Evolutionary conservation across 139 green algal genomes (phyloP).

Genomic region (Picochlorum costavermella): DNA sequence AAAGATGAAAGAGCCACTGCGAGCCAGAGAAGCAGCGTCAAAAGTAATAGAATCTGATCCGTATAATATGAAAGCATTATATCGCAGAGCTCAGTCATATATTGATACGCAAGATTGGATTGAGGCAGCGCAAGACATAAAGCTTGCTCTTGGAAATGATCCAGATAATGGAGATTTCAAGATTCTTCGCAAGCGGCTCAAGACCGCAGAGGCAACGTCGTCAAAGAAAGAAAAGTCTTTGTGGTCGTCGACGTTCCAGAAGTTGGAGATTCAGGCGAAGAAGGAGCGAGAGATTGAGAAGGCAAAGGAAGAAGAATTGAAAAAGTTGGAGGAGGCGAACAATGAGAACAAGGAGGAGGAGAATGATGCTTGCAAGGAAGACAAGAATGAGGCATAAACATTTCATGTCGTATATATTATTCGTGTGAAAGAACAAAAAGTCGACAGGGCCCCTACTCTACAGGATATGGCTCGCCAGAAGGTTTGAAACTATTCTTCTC

Average conservation of each 20-base stretch:
- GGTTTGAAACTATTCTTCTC: constrained; percentile 16
- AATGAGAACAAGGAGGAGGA: not conserved
- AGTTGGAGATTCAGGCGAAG: not conserved
- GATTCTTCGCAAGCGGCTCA: constrained; percentile 16
- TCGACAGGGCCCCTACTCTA: constrained; percentile 2
- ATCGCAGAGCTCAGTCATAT: constrained; percentile 71
- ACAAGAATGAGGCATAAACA: too few species aligned
- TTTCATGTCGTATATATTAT: not conserved
- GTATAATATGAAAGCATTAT: constrained; percentile 91
- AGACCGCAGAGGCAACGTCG: constrained; percentile 7
- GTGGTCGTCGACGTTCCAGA: constrained; percentile 7
- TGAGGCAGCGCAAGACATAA: constrained; percentile 70
- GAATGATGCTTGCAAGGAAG: not conserved
- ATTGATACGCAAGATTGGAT: constrained; percentile 53
- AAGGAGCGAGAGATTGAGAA: not conserved
- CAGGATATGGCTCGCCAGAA: constrained; percentile 1
- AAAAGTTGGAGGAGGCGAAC: not conserved
- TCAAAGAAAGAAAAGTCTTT: constrained; percentile 16
- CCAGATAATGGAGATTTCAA: constrained; percentile 22
- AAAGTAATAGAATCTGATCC: constrained; percentile 72
- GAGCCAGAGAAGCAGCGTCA: constrained; percentile 15
- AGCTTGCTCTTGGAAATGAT: constrained; percentile 27
- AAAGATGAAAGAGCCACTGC: constrained; percentile 43
- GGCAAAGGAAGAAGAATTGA: constrained; percentile 11
- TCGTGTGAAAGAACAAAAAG: not conserved